Conservation (phyloP, 1,284 basidiomycete species). For the Lentinula novae-zelandiae region DNA sequence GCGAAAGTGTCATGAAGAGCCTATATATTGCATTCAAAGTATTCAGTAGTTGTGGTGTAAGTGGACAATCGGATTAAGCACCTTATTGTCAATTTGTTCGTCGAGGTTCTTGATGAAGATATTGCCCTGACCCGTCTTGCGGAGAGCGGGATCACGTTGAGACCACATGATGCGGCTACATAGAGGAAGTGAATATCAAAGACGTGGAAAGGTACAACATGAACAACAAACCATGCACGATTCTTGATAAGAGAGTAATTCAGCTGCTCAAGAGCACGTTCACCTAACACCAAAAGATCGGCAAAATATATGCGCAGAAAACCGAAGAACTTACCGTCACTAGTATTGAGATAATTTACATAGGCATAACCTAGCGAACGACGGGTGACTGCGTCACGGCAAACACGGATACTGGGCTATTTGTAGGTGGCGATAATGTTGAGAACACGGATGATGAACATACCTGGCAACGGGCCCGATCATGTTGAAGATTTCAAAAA, state of each 20-base stretch:
- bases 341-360: constrained; percentile 97
- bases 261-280: constrained; percentile 98
- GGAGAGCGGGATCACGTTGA: constrained; percentile 97
- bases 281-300: constrained; percentile 47
- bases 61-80: constrained; percentile 21
- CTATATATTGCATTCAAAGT: constrained; percentile 29
- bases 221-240: constrained; percentile 76
- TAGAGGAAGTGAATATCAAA: constrained; percentile 16
- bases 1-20: constrained; percentile 99
- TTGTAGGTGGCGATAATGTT: constrained; percentile 7
- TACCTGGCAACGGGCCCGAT: constrained; percentile 97
- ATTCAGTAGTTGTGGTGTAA: not conserved
- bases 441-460: constrained; percentile 21
- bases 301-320: constrained; percentile 11
- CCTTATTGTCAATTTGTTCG: constrained; percentile 99
- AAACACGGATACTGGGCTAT: constrained; percentile 87
- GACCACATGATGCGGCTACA: constrained; percentile 99
- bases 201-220: not conserved
- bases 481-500: constrained; percentile 99
- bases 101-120: constrained; percentile 99
- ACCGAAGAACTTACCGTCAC: constrained; percentile 67
- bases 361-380: constrained; percentile 99
- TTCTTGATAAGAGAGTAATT: constrained; percentile 99
- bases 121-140: constrained; percentile 99
- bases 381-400: constrained; percentile 99